These are phyloP conservation scores for Henningerozyma blattae DNA, from an alignment of 805 yeast genomes.

Conservation along the genomic window DNA sequence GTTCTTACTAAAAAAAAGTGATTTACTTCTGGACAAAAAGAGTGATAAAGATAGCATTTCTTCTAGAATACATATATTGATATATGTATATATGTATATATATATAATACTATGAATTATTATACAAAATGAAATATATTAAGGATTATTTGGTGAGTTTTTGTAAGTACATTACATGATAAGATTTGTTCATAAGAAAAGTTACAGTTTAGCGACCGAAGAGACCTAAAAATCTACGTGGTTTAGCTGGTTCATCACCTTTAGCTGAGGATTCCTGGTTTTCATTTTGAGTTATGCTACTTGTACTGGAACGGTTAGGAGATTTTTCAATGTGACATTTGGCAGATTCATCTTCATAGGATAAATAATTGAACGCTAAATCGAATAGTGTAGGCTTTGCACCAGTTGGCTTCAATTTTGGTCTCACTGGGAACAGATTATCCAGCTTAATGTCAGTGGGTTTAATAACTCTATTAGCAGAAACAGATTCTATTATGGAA, in stretches of 20 bases:
- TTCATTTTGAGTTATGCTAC: constrained; percentile 1
- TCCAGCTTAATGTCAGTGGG: constrained; percentile 14
- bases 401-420: constrained; percentile 46
- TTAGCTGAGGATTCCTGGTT: constrained; percentile 9
- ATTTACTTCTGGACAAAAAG: too few relatives aligned
- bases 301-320: constrained; percentile 6
- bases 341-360: constrained; percentile 28
- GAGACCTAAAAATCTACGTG: constrained; percentile 62
- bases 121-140: too few relatives aligned
- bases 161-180: too few relatives aligned
- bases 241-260: constrained; percentile 29
- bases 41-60: too few relatives aligned
- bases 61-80: too few relatives aligned
- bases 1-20: too few relatives aligned
- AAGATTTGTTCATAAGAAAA: too few relatives aligned
- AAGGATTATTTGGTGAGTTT: too few relatives aligned
- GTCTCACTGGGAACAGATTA: constrained; percentile 22
- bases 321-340: constrained; percentile 4
- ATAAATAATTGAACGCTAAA: constrained; percentile 73
- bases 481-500: constrained; percentile 31
- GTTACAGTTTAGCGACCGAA: too few relatives aligned
- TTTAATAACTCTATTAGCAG: constrained; percentile 3
- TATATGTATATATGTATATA: too few relatives aligned
- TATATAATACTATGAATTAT: too few relatives aligned
- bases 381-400: constrained; percentile 89